phyloP scores from a whole-genome alignment of 2,329 filamentous ascomycete genomes.

The Dactylellina sp. region DNA sequence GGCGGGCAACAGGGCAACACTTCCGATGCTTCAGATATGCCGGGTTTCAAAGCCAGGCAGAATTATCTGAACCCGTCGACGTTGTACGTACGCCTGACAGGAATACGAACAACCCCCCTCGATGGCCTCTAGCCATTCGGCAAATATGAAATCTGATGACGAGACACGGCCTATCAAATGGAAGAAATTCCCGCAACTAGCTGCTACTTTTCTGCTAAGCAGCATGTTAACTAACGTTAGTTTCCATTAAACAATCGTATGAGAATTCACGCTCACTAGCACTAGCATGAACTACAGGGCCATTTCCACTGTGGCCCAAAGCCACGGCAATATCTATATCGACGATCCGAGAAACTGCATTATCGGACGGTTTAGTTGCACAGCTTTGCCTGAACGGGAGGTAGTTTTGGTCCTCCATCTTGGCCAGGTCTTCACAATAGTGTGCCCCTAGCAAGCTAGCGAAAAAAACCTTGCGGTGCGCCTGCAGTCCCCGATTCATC shows the following conservation, averaged over 20 bases:
- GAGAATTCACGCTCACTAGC: no score
- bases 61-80: slow-evolving; percentile 4
- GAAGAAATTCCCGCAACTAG: slow-evolving; percentile 43
- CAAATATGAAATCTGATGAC: slow-evolving; percentile 21
- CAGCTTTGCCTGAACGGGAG: slow-evolving; percentile 39
- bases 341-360: slow-evolving; percentile 13
- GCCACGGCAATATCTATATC: slow-evolving; percentile 21
- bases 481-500: slow-evolving; percentile 41
- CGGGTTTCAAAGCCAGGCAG: slow-evolving; percentile 10
- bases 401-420: background rate
- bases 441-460: slow-evolving; percentile 5
- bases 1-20: slow-evolving; percentile 48
- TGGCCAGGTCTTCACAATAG: background rate
- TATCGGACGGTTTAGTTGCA: slow-evolving; percentile 19
- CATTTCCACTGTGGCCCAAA: slow-evolving; percentile 12
- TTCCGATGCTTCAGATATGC: slow-evolving; percentile 46
- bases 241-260: no score
- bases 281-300: no score
- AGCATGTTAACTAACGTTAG: no score
- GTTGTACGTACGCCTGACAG: slow-evolving; percentile 11
- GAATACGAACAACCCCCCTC: slow-evolving; percentile 9
- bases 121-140: slow-evolving; percentile 20
- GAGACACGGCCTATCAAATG: slow-evolving; percentile 3
- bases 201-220: background rate
- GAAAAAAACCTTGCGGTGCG: slow-evolving; percentile 49